Evolutionary conservation across 345 rosid species (phyloP).

Genomic region (Theobroma cacao): DNA sequence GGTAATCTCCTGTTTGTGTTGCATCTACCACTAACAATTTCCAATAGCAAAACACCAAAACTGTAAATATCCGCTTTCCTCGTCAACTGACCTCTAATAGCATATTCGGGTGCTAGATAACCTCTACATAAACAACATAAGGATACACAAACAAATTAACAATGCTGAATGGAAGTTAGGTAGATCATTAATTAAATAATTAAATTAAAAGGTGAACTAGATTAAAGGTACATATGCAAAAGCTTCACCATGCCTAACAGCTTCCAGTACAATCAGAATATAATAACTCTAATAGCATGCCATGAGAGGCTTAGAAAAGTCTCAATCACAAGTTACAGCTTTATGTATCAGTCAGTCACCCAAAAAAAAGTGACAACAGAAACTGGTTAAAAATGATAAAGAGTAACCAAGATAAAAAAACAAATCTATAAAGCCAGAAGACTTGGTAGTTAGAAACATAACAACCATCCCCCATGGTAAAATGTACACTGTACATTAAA

Average conservation of each 20-base stretch:
- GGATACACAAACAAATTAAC: constrained; percentile 1
- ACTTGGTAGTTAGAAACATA: neutral
- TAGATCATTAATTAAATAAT: neutral
- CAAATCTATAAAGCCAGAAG: neutral
- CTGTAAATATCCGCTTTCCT: constrained; percentile 73
- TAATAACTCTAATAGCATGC: neutral
- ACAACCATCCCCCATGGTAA: neutral
- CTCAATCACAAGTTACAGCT: neutral
- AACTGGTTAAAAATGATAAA: neutral
- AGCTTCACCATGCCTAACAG: neutral
- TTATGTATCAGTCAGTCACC: neutral
- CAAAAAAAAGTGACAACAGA: neutral
- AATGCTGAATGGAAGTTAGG: neutral
- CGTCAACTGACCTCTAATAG: constrained; percentile 63
- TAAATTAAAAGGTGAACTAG: neutral
- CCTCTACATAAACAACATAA: constrained; percentile 40
- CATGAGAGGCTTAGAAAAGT: neutral
- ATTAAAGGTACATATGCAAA: neutral
- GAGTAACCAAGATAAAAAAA: neutral
- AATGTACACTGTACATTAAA: neutral
- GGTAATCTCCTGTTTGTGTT: constrained; percentile 50
- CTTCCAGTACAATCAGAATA: neutral
- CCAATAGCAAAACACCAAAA: constrained; percentile 64
- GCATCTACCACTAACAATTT: constrained; percentile 63
- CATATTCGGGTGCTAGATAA: constrained; percentile 79